Percentiles rank a stretch among this genome's conserved stretches.
These are phyloP conservation scores for Phytopythium vexans DNA, from an alignment of 352 stramenopile genomes.

Conservation along the genomic window DNA sequence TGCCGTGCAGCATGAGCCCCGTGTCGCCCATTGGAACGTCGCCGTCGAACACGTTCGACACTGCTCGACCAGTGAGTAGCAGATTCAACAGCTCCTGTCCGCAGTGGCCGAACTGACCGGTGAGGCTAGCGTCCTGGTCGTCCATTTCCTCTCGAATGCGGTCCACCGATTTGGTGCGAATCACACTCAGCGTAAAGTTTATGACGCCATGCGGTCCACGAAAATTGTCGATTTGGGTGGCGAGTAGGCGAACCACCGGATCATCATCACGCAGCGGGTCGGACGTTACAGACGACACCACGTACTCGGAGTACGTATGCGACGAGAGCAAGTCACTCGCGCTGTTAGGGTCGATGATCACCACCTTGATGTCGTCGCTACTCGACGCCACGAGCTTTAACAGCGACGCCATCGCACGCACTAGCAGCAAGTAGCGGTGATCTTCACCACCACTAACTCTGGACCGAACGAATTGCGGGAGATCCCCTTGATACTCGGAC, in stretches of 20 bases:
- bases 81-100: conserved; percentile 87
- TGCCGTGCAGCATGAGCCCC: conserved; percentile 64
- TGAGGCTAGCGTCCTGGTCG: conserved; percentile 51
- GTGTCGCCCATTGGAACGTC: conserved; percentile 71
- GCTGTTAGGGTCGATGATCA: no score
- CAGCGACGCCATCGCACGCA: not conserved
- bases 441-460: no score
- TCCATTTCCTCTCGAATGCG: conserved; percentile 73
- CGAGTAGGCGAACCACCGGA: conserved; percentile 13
- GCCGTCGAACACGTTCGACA: conserved; percentile 86
- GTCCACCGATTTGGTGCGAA: conserved; percentile 51
- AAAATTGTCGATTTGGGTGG: conserved; percentile 22
- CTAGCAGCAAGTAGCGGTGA: no score
- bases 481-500: no score
- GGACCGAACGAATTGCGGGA: no score
- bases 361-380: no score
- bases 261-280: conserved; percentile 8
- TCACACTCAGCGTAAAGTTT: conserved; percentile 62
- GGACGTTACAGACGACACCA: not conserved
- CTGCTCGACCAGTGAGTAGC: conserved; percentile 68
- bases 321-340: no score
- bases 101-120: conserved; percentile 76
- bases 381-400: not conserved
- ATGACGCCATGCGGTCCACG: conserved; percentile 52
- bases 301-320: no score